phyloP scores from a whole-genome alignment of 805 yeast genomes.

The Hanseniaspora jakobsenii region DNA sequence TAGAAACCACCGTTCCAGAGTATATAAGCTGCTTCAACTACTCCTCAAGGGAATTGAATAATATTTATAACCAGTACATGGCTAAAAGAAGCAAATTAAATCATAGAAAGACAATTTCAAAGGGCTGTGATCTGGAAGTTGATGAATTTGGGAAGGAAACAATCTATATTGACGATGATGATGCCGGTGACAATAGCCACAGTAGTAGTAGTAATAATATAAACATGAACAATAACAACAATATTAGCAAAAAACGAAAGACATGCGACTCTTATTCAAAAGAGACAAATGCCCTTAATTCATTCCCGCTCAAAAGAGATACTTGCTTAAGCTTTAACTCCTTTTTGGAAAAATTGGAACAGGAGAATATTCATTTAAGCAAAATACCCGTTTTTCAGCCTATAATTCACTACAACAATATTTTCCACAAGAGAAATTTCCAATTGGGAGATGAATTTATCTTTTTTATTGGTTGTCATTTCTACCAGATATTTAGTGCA shows the following conservation, averaged over 20 bases:
- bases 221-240: neutral
- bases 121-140: constrained; percentile 2
- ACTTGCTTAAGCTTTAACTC: neutral
- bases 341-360: neutral
- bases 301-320: neutral
- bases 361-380: neutral
- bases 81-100: neutral
- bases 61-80: neutral
- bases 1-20: constrained; percentile 45
- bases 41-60: too few species aligned
- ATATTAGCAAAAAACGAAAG: too few species aligned
- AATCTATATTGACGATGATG: neutral
- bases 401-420: constrained; percentile 10
- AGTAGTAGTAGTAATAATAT: neutral
- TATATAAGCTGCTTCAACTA: too few species aligned
- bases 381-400: constrained; percentile 8
- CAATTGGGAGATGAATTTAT: constrained; percentile 13
- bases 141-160: constrained; percentile 6
- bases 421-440: constrained; percentile 6
- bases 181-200: neutral
- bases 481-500: constrained; percentile 5
- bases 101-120: neutral
- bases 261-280: too few species aligned
- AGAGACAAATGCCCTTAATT: too few species aligned
- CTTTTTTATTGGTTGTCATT: constrained; percentile 11